Conservation (phyloP, 192 early-diverging fungal genomes). For the Oehlia diaphana region DNA sequence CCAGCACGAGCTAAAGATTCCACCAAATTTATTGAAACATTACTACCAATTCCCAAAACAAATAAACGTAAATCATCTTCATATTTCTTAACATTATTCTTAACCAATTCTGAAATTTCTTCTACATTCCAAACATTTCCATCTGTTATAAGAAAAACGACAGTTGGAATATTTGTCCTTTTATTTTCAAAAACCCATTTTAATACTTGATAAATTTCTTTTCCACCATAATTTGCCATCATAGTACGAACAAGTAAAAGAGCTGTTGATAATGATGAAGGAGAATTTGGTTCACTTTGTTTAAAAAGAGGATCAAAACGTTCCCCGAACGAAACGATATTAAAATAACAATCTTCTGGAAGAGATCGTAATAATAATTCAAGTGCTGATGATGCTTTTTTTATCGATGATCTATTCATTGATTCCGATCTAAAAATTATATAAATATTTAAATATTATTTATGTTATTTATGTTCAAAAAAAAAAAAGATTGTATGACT, state of each 20-base stretch:
- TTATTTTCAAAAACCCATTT: constrained; percentile 33
- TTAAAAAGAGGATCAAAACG: constrained; percentile 39
- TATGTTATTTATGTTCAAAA: neutral
- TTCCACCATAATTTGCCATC: constrained; percentile 49
- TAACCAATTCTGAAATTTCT: constrained; percentile 36
- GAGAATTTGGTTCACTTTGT: constrained; percentile 36
- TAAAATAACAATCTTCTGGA: constrained; percentile 46
- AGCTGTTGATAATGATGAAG: constrained; percentile 38
- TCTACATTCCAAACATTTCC: constrained; percentile 51
- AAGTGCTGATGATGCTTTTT: constrained; percentile 41
- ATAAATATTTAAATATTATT: neutral
- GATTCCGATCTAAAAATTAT: constrained; percentile 39
- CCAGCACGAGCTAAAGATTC: constrained; percentile 50
- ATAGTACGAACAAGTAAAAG: constrained; percentile 32
- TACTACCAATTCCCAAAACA: constrained; percentile 51
- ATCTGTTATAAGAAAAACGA: constrained; percentile 46
- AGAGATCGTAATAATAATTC: constrained; percentile 51
- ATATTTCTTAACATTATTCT: constrained; percentile 1
- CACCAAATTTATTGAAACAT: constrained; percentile 53
- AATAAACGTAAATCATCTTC: constrained; percentile 43
- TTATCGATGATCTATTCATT: constrained; percentile 45
- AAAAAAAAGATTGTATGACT: neutral
- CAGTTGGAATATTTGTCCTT: constrained; percentile 41
- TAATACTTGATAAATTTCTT: constrained; percentile 46
- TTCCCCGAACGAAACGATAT: constrained; percentile 53